Conservation (phyloP, 2,329 filamentous ascomycete species). For the Cryphonectria radicalis region DNA sequence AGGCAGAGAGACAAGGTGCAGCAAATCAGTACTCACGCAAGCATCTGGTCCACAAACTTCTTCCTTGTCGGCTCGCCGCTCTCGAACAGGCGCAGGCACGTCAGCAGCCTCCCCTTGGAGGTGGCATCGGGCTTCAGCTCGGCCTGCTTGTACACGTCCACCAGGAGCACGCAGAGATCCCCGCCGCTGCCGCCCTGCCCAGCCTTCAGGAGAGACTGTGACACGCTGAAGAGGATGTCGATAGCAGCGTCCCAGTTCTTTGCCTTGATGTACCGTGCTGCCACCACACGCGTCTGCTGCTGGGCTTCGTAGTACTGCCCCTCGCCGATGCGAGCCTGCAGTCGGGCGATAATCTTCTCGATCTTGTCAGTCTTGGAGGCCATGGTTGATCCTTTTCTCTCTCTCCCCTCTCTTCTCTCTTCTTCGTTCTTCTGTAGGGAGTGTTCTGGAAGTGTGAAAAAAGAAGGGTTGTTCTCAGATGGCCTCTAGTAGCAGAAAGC, state of each 20-base stretch:
- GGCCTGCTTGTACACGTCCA: conserved; percentile 90
- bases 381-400: conserved; percentile 9
- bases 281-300: conserved; percentile 95
- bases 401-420: too few relatives aligned
- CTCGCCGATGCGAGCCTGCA: conserved; percentile 70
- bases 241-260: conserved; percentile 83
- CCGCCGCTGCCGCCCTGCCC: conserved; percentile 94
- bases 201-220: conserved; percentile 83
- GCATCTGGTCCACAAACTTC: conserved; percentile 85
- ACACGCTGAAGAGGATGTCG: conserved; percentile 83
- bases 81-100: conserved; percentile 79
- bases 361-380: conserved; percentile 50
- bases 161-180: conserved; percentile 82
- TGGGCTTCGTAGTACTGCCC: conserved; percentile 98
- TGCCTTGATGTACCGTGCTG: conserved; percentile 89
- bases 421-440: too few relatives aligned
- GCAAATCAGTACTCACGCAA: conserved; percentile 59
- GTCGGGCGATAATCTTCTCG: conserved; percentile 62
- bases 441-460: not conserved
- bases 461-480: not conserved
- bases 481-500: not conserved
- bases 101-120: conserved; percentile 75
- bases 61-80: conserved; percentile 87
- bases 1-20: not conserved
- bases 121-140: conserved; percentile 76